Evolutionary conservation across 371 early-diverging fungal genomes (phyloP), one percentile per base, ranked within the genome.

Genomic region (Mucor circinelloides): DNA sequence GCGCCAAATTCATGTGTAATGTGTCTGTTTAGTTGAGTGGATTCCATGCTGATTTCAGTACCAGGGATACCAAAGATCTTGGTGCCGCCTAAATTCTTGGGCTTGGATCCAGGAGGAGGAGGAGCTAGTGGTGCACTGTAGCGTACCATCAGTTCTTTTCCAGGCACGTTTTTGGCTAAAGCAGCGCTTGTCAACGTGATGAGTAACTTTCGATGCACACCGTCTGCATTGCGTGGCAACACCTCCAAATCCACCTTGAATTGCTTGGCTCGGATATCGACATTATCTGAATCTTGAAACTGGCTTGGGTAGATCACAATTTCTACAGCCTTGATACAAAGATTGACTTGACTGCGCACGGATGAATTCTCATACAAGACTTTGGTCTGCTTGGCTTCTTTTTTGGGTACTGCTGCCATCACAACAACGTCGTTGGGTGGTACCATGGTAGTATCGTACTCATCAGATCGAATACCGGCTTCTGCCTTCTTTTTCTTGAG

Each of bases 271-370:
- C 64, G 62, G n/a, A 80, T 58, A 63, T 89, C 87, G 0, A 90
- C 91, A 70, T 89, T 92, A 67, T 92, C 93, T 0, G 85, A 73
- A 66, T 93, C 92, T 60, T 89, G 83, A 68, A 93, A 92, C 59
- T 89, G 88, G 57, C 86, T 87, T 4, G 91, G 87, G 68, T 86
- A 87, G 17, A 91, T 77, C 3, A 87, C 74, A 38, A 89, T 38
- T 61, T 86, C 79, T 0, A 81, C 60, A 25, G 74, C 68, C 46
- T 78, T 74, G 21, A 84, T 55, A 46, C 40, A 52, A 10, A 85
- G 62, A 0, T 56, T 57, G 3, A 84, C 58, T 15, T 61, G 48
- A 56, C 74, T 71, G 23, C 55, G 60, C 1, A 74, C 50, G 5
- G 32, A 25, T 7, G 69, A 19, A 1, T 30, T 42, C 31, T 58